Conservation (phyloP, 768 basidiomycete species). For the Kwoniella botswanensis region DNA sequence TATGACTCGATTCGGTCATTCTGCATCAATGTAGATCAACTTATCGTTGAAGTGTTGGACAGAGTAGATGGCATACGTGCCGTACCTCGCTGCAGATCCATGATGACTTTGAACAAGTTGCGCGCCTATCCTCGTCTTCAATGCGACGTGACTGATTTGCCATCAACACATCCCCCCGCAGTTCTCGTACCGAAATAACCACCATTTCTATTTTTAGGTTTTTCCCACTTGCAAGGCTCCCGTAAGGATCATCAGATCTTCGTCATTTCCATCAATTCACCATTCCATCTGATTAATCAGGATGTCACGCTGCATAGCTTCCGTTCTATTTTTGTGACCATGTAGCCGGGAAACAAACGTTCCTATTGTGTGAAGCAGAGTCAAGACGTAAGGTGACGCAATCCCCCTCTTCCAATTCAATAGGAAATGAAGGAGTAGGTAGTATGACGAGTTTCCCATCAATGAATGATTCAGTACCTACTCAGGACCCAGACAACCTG, state of each 20-base stretch:
- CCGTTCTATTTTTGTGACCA: not conserved
- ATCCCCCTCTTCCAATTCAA: not conserved
- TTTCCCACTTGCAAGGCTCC: not conserved
- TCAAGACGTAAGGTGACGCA: conserved; percentile 1
- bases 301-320: not conserved
- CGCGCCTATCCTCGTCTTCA: not conserved
- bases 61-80: too few relatives aligned
- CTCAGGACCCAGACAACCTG: too few relatives aligned
- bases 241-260: not conserved
- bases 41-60: too few relatives aligned
- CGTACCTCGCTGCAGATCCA: too few relatives aligned
- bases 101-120: too few relatives aligned
- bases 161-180: not conserved
- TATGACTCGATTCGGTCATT: too few relatives aligned
- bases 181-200: not conserved
- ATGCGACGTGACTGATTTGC: not conserved
- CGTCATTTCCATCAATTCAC: not conserved
- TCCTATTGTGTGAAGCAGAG: not conserved
- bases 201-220: conserved; percentile 5
- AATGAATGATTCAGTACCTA: not conserved
- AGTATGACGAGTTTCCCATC: conserved; percentile 7
- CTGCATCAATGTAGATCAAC: too few relatives aligned
- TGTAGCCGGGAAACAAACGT: not conserved
- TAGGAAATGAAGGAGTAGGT: not conserved
- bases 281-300: not conserved